A percentile compares a stretch with the other conserved stretches of the same genome.
Conservation (phyloP, 2,329 filamentous ascomycete species). For the Colletotrichum coccodes region DNA sequence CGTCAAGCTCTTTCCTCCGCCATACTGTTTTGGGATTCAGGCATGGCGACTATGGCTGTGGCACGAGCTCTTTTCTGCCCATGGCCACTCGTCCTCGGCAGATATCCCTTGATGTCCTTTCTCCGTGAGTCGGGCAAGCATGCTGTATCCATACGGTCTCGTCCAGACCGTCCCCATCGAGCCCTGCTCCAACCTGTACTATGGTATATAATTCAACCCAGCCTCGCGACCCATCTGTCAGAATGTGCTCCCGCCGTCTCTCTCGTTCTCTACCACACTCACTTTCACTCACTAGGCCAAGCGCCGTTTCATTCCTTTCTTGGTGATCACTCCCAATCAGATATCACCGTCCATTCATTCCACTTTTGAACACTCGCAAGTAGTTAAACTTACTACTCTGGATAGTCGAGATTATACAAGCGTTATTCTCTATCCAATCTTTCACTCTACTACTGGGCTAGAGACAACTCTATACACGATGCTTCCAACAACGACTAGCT, state of each 20-base stretch:
- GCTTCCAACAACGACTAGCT: background rate
- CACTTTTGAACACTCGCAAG: background rate
- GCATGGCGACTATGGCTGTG: constrained; percentile 9
- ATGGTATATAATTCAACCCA: constrained; percentile 8
- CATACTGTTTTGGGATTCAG: constrained; percentile 1
- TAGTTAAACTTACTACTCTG: background rate
- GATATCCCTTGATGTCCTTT: constrained; percentile 12
- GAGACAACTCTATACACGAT: background rate
- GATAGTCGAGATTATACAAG: background rate
- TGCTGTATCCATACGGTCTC: background rate
- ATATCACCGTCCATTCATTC: constrained; percentile 11
- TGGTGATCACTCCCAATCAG: constrained; percentile 16
- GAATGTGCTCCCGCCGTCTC: background rate
- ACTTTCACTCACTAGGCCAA: constrained; percentile 15
- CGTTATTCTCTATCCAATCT: background rate
- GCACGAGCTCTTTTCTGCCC: background rate
- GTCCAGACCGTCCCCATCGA: background rate
- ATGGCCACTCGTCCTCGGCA: background rate
- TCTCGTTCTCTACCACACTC: constrained; percentile 6
- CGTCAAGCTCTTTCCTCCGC: constrained; percentile 3
- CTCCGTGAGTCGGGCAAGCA: background rate
- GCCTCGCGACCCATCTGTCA: background rate
- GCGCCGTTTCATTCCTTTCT: constrained; percentile 27
- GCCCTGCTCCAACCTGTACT: constrained; percentile 1
- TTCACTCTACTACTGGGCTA: background rate